Evolutionary conservation across 2,329 filamentous ascomycete species (phyloP).

Genomic region (Phaeophleospora eucalypticola): DNA sequence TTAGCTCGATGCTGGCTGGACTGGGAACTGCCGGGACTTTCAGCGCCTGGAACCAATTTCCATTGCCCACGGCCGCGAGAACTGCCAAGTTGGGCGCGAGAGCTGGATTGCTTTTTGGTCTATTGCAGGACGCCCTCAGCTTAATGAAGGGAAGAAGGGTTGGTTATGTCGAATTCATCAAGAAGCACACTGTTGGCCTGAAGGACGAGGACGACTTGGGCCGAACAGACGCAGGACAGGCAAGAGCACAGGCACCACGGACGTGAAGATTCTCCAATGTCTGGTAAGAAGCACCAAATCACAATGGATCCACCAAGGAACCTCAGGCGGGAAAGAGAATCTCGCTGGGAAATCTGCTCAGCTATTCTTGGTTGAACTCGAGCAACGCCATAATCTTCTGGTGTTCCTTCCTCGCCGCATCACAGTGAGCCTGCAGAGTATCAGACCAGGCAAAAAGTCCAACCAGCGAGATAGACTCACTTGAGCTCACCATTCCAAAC

Average conservation of each 20-base stretch:
- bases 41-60: slow-evolving; percentile 79
- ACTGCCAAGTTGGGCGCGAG: slow-evolving; percentile 77
- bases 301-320: too few species aligned
- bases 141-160: slow-evolving; percentile 66
- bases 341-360: background rate
- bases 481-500: background rate
- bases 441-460: too few species aligned
- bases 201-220: background rate
- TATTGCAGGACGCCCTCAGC: slow-evolving; percentile 71
- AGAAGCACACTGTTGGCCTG: slow-evolving; percentile 23
- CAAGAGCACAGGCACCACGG: background rate
- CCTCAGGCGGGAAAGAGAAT: too few species aligned
- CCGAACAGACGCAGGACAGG: background rate
- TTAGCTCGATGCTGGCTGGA: slow-evolving; percentile 78
- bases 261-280: too few species aligned
- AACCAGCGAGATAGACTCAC: too few species aligned
- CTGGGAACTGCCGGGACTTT: slow-evolving; percentile 81
- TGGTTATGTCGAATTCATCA: slow-evolving; percentile 65
- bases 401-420: background rate
- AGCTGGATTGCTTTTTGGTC: slow-evolving; percentile 74
- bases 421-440: background rate
- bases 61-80: slow-evolving; percentile 55
- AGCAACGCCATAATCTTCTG: too few species aligned
- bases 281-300: too few species aligned
- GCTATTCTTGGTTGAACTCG: background rate